Base-by-base conservation (phyloP, 75 land plant genomes). In the Cunninghamia lanceolata region DNA sequence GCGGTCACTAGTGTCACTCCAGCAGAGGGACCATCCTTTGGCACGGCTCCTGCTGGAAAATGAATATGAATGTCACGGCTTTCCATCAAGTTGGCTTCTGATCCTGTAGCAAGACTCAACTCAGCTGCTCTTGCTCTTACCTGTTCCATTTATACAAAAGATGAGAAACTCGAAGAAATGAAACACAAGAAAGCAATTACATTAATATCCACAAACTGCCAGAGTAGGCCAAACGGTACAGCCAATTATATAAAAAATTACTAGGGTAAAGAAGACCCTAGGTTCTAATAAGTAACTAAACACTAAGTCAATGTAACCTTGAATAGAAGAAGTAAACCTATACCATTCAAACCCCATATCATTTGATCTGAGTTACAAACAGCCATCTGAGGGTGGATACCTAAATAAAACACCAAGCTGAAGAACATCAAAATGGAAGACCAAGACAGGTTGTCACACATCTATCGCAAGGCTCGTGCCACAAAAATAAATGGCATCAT, bases 21-120 rank as follows among this genome's bases (percentile, higher is more conserved):
- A 19, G 99, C 99, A 28, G 96, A 95, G 25, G 99, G 99, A 16
- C 99, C 99, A 89, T 98, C 99, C 85, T 98, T 98, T 9, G 99
- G 99, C 36, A 95, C 95, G 70, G 99, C 99, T 13, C 99, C 99
- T 45, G 99, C 99, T 85, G 99, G 99, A 89, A 98, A 95, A 89
- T 98, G 99, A 84, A 98, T 95, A 89, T 98, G 99, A 82, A 98
- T 89, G 88, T 98, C 98, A 16, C 95, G 91, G 45, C 92, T 94
- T 35, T 97, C 93, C 87, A 97, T 85, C 66, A 98, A 86, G 88
- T 93, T 95, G 10, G 85, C 90, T 35, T 90, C 93, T 25, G 86
- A 90, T 50, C 83, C 90, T 70, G 92, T 88, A 43, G 93, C 89
- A 81, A 98, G 87, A 86, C 90, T 92, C 77, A 96, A 91, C 86